These are phyloP conservation scores for Sporobolomyces phaffii DNA, from an alignment of 768 basidiomycete species.

Conservation along the genomic window DNA sequence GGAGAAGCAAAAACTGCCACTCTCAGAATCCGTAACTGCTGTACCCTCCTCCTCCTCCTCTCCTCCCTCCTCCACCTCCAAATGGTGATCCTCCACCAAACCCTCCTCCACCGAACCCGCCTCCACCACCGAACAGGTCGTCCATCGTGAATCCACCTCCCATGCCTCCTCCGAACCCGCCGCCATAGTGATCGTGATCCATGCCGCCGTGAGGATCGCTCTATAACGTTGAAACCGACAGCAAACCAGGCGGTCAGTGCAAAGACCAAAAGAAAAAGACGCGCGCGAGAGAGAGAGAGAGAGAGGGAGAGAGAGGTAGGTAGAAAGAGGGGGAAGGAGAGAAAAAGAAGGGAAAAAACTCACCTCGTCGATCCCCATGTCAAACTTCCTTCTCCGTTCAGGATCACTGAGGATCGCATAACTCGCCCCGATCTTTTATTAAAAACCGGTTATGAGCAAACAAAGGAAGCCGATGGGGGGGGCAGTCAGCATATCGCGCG, in stretches of 20 bases:
- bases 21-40: constrained; percentile 23
- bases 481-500: too few relatives aligned
- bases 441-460: too few relatives aligned
- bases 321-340: too few relatives aligned
- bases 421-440: constrained; percentile 71
- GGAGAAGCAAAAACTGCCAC: background rate
- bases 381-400: constrained; percentile 42
- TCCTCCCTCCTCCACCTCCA: constrained; percentile 2
- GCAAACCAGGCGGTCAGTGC: too few relatives aligned
- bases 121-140: constrained; percentile 32
- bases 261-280: too few relatives aligned
- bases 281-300: too few relatives aligned
- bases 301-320: background rate
- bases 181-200: constrained; percentile 34
- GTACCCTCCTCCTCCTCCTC: constrained; percentile 22
- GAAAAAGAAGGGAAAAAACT: background rate
- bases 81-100: constrained; percentile 8
- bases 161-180: constrained; percentile 24
- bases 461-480: too few relatives aligned
- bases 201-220: constrained; percentile 24
- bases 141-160: constrained; percentile 33
- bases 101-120: background rate
- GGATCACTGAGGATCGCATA: constrained; percentile 76
- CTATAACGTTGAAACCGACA: too few relatives aligned
- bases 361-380: constrained; percentile 40